These are phyloP conservation scores for Ceratocystis variospora DNA, from an alignment of 2,329 filamentous ascomycete species.

Conservation along the genomic window DNA sequence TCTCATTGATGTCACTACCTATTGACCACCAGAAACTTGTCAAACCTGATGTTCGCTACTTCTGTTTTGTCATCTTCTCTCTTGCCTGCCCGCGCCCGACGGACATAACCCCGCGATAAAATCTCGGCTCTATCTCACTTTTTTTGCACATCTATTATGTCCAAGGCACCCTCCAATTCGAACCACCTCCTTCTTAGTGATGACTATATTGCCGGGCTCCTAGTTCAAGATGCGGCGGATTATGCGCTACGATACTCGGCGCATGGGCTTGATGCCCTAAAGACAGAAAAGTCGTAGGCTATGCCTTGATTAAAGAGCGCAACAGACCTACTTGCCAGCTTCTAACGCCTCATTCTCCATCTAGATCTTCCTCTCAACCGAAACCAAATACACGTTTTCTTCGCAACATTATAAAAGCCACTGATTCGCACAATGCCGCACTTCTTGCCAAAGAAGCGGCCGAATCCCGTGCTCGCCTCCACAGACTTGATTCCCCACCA, in stretches of 20 bases:
- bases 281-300: slow-evolving; percentile 34
- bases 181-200: slow-evolving; percentile 45
- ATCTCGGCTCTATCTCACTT: not conserved
- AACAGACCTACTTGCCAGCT: not conserved
- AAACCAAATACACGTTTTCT: slow-evolving; percentile 90
- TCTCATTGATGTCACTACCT: not conserved
- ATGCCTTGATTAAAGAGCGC: too few relatives aligned
- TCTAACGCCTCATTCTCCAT: slow-evolving; percentile 10
- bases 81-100: not conserved
- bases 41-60: not conserved
- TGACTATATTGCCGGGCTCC: slow-evolving; percentile 65
- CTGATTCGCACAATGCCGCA: slow-evolving; percentile 76
- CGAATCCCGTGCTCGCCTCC: slow-evolving; percentile 60
- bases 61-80: not conserved
- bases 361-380: slow-evolving; percentile 29
- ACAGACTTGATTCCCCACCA: slow-evolving; percentile 40
- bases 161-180: slow-evolving; percentile 24
- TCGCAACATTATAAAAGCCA: slow-evolving; percentile 74
- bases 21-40: not conserved
- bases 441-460: slow-evolving; percentile 71
- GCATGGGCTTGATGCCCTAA: slow-evolving; percentile 57
- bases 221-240: slow-evolving; percentile 65
- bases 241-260: slow-evolving; percentile 61
- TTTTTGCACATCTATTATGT: not conserved
- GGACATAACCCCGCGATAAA: not conserved